Evolutionary conservation across 2,329 filamentous ascomycete species (phyloP).

Genomic region (Botrytis aclada): DNA sequence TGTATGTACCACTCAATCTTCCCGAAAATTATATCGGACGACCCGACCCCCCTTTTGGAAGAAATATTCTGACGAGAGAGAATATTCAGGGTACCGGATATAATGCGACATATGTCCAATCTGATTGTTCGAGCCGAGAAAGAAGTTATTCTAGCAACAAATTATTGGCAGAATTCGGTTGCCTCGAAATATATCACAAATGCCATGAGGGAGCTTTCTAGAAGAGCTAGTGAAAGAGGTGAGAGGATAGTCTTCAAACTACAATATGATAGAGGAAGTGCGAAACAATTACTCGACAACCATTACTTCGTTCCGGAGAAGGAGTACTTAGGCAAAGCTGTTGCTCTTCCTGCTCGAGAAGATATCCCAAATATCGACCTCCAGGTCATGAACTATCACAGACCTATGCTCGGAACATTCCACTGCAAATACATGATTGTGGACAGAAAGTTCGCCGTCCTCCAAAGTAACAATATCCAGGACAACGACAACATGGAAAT

Average conservation of each 20-base stretch:
- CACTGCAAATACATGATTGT: constrained; percentile 77
- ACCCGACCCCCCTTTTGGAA: background rate
- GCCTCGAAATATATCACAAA: constrained; percentile 66
- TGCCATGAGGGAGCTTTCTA: constrained; percentile 66
- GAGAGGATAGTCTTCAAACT: constrained; percentile 65
- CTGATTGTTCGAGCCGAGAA: constrained; percentile 68
- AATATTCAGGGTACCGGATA: constrained; percentile 57
- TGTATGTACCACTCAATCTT: constrained; percentile 36
- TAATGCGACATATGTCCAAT: constrained; percentile 72
- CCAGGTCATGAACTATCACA: constrained; percentile 71
- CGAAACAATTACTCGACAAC: constrained; percentile 62
- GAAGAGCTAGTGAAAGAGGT: constrained; percentile 56
- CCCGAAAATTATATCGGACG: background rate
- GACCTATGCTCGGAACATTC: constrained; percentile 68
- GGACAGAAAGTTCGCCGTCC: constrained; percentile 64
- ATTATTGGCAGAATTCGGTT: constrained; percentile 67
- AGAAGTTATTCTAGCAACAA: constrained; percentile 72
- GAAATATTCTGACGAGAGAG: constrained; percentile 17
- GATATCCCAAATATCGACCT: constrained; percentile 72
- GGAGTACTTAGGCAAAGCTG: constrained; percentile 55
- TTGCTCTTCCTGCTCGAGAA: constrained; percentile 58
- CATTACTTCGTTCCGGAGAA: constrained; percentile 58
- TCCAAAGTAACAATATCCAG: constrained; percentile 77
- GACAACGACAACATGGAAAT: constrained; percentile 81
- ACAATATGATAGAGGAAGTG: constrained; percentile 69